These are phyloP conservation scores for Kingdonia uniflora DNA, from an alignment of 164 flowering plant species.

Conservation along the genomic window DNA sequence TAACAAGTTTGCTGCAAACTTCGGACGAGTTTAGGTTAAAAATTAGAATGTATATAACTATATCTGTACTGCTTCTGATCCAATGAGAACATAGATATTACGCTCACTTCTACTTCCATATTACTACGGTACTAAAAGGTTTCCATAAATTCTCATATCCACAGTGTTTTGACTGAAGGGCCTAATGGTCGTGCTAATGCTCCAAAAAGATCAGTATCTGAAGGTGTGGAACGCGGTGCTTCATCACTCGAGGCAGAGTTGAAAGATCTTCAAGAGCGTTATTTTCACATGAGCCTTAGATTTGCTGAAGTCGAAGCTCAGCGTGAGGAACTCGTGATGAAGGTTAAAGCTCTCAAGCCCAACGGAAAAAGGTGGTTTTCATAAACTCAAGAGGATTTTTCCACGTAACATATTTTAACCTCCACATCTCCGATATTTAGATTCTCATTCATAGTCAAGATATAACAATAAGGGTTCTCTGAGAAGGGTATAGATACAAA, in stretches of 20 bases:
- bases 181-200: slow-evolving; percentile 13
- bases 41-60: no score
- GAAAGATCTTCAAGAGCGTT: slow-evolving; percentile 69
- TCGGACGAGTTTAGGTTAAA: no score
- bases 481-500: background rate
- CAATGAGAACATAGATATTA: no score
- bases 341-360: slow-evolving; percentile 37
- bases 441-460: slow-evolving; percentile 5
- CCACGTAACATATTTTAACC: no score
- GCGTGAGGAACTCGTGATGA: slow-evolving; percentile 84
- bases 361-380: slow-evolving; percentile 55
- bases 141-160: background rate
- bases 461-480: background rate
- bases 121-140: no score
- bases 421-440: background rate
- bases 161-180: slow-evolving; percentile 33
- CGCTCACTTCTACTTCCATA: no score
- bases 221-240: slow-evolving; percentile 27
- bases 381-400: slow-evolving; percentile 12
- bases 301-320: slow-evolving; percentile 84
- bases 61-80: no score
- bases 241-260: slow-evolving; percentile 59
- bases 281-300: slow-evolving; percentile 77
- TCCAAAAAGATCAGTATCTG: slow-evolving; percentile 17
- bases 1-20: no score